A percentile compares a stretch with the other conserved stretches of the same genome.
These are phyloP conservation scores for Vitis hybrid DNA, from an alignment of 177 flowering plant genomes.

Conservation along the genomic window DNA sequence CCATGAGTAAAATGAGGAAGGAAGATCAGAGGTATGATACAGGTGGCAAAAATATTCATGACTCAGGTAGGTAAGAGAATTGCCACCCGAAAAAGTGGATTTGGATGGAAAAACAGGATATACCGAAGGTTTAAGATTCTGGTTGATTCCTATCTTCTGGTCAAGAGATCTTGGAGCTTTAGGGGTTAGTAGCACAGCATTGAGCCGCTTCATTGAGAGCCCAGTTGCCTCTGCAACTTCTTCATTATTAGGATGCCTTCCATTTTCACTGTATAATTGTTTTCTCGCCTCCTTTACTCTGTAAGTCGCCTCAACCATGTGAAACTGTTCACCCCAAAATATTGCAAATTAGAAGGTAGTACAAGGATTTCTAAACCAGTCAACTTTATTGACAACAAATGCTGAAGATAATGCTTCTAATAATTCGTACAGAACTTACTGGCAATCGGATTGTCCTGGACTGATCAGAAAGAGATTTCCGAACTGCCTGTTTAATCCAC, in stretches of 20 bases:
- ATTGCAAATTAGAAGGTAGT: neutral
- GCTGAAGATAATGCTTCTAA: neutral
- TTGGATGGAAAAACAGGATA: constrained; percentile 12
- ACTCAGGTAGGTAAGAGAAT: too few species aligned
- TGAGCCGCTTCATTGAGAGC: constrained; percentile 86
- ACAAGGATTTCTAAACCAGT: neutral
- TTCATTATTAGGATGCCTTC: constrained; percentile 71
- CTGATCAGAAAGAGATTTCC: constrained; percentile 80
- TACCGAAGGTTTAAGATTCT: constrained; percentile 79
- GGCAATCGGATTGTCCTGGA: constrained; percentile 88
- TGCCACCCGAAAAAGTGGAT: too few species aligned
- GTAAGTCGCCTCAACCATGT: constrained; percentile 96
- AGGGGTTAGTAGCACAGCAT: constrained; percentile 66
- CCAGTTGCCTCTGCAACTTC: constrained; percentile 90
- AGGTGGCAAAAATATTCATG: too few species aligned
- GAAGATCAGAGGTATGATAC: constrained; percentile 12
- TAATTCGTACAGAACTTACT: constrained; percentile 33
- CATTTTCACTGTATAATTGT: constrained; percentile 59
- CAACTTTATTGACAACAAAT: neutral
- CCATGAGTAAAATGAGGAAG: constrained; percentile 4
- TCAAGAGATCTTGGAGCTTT: constrained; percentile 91
- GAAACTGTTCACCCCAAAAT: constrained; percentile 48
- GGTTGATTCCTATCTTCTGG: constrained; percentile 69
- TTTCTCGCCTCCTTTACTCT: constrained; percentile 85
- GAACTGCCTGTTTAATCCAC: constrained; percentile 97